Percentiles rank a stretch among this genome's conserved stretches.
These are phyloP conservation scores for Trichoderma sp. DNA, from an alignment of 2,329 filamentous ascomycete genomes.

Conservation along the genomic window DNA sequence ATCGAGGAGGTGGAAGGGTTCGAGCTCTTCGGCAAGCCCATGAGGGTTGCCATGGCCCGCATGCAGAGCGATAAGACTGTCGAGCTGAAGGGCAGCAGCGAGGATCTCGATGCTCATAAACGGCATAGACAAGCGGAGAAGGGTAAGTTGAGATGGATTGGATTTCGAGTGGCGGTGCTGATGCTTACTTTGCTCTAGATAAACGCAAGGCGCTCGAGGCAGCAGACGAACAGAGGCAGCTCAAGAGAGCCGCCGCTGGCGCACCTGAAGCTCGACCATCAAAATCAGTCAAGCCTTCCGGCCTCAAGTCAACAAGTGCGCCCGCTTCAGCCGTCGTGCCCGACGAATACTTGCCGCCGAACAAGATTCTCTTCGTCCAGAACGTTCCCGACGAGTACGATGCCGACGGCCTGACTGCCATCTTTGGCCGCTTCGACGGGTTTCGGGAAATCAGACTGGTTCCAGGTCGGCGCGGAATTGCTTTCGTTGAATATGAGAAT, in stretches of 20 bases:
- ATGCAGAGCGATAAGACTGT: constrained; percentile 88
- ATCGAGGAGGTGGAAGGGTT: constrained; percentile 92
- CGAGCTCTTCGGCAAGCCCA: constrained; percentile 87
- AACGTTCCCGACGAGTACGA: constrained; percentile 87
- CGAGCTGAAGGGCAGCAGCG: constrained; percentile 67
- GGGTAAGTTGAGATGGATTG: constrained; percentile 56
- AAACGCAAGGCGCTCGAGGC: constrained; percentile 82
- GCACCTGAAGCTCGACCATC: constrained; percentile 58
- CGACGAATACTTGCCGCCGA: constrained; percentile 97
- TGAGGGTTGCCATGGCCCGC: constrained; percentile 80
- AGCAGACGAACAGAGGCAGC: constrained; percentile 74
- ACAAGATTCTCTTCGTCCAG: constrained; percentile 94
- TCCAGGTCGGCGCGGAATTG: constrained; percentile 82
- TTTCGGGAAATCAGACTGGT: constrained; percentile 92
- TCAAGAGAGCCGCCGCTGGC: constrained; percentile 62
- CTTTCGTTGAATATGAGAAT: constrained; percentile 94
- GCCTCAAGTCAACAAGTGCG: constrained; percentile 75
- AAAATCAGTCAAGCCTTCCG: constrained; percentile 63
- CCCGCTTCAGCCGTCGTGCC: constrained; percentile 74
- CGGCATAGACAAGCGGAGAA: constrained; percentile 83
- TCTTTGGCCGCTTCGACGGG: constrained; percentile 89
- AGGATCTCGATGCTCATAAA: constrained; percentile 89
- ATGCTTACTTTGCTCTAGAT: constrained; percentile 45
- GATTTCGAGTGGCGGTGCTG: background rate
- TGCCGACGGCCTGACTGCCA: constrained; percentile 73